These are phyloP conservation scores for Euphorbia peplus DNA, from an alignment of 345 rosid species.

Conservation along the genomic window DNA sequence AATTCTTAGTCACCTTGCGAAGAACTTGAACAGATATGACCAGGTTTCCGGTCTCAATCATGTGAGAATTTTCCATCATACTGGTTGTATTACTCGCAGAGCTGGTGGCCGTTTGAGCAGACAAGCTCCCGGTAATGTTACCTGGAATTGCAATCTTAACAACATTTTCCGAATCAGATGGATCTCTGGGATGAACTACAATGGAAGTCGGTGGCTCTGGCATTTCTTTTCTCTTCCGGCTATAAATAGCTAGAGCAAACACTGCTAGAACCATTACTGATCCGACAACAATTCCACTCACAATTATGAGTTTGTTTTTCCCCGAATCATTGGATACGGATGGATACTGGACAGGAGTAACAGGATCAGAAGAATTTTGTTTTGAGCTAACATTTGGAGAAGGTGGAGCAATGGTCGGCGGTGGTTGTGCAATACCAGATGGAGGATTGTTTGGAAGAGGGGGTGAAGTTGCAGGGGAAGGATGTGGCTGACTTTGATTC, in stretches of 20 bases:
- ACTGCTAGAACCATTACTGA: slow-evolving; percentile 38
- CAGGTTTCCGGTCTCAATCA: slow-evolving; percentile 65
- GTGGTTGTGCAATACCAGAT: slow-evolving; percentile 6
- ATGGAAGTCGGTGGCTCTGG: slow-evolving; percentile 45
- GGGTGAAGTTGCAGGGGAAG: slow-evolving; percentile 33
- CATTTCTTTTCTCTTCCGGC: slow-evolving; percentile 35
- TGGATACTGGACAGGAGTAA: slow-evolving; percentile 36
- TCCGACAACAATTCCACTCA: slow-evolving; percentile 19
- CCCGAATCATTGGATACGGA: slow-evolving; percentile 13
- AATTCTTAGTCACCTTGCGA: slow-evolving; percentile 59
- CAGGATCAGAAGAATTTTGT: slow-evolving; percentile 11
- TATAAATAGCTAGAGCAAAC: slow-evolving; percentile 42
- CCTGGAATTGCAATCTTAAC: slow-evolving; percentile 63
- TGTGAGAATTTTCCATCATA: slow-evolving; percentile 48
- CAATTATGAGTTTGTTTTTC: slow-evolving; percentile 13
- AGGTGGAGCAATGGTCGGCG: slow-evolving; percentile 23
- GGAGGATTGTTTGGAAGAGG: slow-evolving; percentile 13
- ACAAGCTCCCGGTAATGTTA: slow-evolving; percentile 41
- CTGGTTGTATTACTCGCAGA: slow-evolving; percentile 47
- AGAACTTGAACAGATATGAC: slow-evolving; percentile 78
- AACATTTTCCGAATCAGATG: slow-evolving; percentile 48
- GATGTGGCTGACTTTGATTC: slow-evolving; percentile 12
- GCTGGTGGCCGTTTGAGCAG: slow-evolving; percentile 43
- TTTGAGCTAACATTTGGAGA: slow-evolving; percentile 19
- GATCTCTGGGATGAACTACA: slow-evolving; percentile 66